Percentiles rank a stretch among this genome's conserved stretches.
Evolutionary conservation across 2,329 filamentous ascomycete species (phyloP).

Genomic region (Magnaporthiopsis rhizophila): DNA sequence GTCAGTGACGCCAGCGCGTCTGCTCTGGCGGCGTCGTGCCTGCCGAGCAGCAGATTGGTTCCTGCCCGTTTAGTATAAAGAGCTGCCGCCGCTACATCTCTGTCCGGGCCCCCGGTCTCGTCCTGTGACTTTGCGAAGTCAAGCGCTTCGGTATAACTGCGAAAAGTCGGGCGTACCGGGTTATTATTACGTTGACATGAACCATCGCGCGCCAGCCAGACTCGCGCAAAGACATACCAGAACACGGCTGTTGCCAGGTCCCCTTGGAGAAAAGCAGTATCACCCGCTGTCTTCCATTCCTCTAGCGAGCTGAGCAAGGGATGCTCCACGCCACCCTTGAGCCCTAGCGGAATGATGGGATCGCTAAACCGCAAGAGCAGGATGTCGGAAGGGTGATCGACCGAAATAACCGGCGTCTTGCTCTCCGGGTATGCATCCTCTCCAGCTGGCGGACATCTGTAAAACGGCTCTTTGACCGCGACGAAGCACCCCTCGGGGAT

Average conservation of each 20-base stretch:
- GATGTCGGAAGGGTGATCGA: constrained; percentile 27
- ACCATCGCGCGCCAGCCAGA: no score
- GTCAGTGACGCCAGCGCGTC: constrained; percentile 23
- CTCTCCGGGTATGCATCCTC: constrained; percentile 17
- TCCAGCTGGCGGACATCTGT: constrained; percentile 15
- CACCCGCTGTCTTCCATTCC: constrained; percentile 10
- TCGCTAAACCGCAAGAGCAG: constrained; percentile 22
- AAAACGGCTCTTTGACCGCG: constrained; percentile 29
- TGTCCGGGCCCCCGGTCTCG: constrained; percentile 12
- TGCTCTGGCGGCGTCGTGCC: constrained; percentile 23
- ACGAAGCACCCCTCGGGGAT: constrained; percentile 24
- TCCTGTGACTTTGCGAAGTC: constrained; percentile 13
- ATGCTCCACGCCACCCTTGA: constrained; percentile 2
- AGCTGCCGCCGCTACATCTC: constrained; percentile 9
- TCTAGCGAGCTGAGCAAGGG: constrained; percentile 1
- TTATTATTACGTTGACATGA: neutral
- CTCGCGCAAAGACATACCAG: constrained; percentile 17
- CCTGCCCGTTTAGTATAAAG: constrained; percentile 24
- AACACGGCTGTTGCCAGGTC: constrained; percentile 24
- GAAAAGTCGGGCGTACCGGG: neutral
- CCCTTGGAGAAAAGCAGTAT: constrained; percentile 21
- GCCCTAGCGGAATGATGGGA: constrained; percentile 19
- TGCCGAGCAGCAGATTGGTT: constrained; percentile 23
- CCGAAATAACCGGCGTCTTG: constrained; percentile 24
- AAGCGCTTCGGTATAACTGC: constrained; percentile 26